Base-by-base conservation (phyloP, 106 monocot species). In the Vanilla planifolia region DNA sequence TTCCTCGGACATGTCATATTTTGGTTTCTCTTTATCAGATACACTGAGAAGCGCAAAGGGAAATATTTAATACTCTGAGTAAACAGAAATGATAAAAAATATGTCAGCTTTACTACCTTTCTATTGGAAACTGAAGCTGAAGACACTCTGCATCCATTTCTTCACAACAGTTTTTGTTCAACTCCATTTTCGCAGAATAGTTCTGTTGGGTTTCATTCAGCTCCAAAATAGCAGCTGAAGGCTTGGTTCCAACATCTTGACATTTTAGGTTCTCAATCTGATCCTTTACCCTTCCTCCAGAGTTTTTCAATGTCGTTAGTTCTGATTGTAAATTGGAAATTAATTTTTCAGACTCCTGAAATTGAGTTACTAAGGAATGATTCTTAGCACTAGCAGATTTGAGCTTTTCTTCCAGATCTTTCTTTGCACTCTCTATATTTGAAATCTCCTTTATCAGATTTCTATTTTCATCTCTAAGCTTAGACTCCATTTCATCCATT, bases 61-160 rank as follows among this genome's bases (percentile, higher is more conserved):
- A 50, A 61, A 55, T 7, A 41, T 51, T 39, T 39, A 27, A 19
- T 4, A 19, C 2, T 23, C 24, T 19, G 28, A 21, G 51, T 51
- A 43, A 60, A 60, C 40, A 19, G 17, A 45, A 34, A 32, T 21
- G 42, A 30, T 33, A 37, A 10, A 61, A 16, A 20, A 27, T n/a
- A n/a, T 7, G 6, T 61, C 2, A 61, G 15, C 3, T 25, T 33
- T n/a, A 53, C 21, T 75, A 87, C 87, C 79, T 55, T 70, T 84
- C 73, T 57, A 74, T 46, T 48, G 73, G 74, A 66, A 58, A 53
- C 36, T 73, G 81, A n/a, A 66, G 48, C 51, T 88, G 70, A 36
- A 55, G 59, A 67, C 59, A 76, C 62, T 65, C 60, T 26, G 65
- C 63, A 29, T 74, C 73, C 44, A 69, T 25, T 73, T 81, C 76